Percentiles rank a stretch among this genome's conserved stretches.
Conservation (phyloP, 2,329 filamentous ascomycete genomes). For the Amylocarpus encephaloides region DNA sequence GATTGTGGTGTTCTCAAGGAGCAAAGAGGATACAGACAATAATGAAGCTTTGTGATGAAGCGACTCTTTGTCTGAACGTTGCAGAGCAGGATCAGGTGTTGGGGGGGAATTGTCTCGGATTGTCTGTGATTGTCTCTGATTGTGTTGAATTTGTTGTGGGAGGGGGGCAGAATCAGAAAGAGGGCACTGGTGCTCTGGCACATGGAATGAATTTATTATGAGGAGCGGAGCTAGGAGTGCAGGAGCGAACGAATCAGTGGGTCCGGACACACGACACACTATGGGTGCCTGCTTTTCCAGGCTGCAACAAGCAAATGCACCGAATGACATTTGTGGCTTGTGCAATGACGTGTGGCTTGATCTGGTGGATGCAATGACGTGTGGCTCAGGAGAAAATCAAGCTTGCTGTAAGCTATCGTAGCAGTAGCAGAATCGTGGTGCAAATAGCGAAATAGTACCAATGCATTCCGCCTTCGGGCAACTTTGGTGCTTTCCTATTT, state of each 20-base stretch:
- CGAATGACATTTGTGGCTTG: slow-evolving; percentile 1
- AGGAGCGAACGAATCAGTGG: slow-evolving; percentile 7
- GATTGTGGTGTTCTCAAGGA: not conserved
- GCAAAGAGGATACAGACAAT: not conserved
- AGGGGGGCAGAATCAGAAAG: slow-evolving; percentile 5
- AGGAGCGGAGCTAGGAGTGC: slow-evolving; percentile 8
- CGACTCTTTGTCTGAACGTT: not conserved
- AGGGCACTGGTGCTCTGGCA: slow-evolving; percentile 2
- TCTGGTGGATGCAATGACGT: too few species aligned
- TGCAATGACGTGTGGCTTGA: slow-evolving; percentile 15
- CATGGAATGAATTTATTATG: slow-evolving; percentile 18
- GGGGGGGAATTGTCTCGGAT: too few species aligned
- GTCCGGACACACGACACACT: slow-evolving; percentile 1
- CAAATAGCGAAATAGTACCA: too few species aligned
- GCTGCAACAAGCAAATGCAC: slow-evolving; percentile 1
- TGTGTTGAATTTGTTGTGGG: not conserved
- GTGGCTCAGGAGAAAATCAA: not conserved
- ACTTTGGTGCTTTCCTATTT: too few species aligned
- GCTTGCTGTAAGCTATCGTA: too few species aligned
- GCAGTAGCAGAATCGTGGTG: too few species aligned
- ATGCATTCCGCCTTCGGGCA: too few species aligned
- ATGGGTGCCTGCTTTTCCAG: not conserved
- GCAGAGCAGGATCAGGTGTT: not conserved
- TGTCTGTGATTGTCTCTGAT: too few species aligned
- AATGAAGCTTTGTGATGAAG: not conserved